Evolutionary conservation across 177 flowering plant species (phyloP).

Genomic region (Telopea speciosissima): DNA sequence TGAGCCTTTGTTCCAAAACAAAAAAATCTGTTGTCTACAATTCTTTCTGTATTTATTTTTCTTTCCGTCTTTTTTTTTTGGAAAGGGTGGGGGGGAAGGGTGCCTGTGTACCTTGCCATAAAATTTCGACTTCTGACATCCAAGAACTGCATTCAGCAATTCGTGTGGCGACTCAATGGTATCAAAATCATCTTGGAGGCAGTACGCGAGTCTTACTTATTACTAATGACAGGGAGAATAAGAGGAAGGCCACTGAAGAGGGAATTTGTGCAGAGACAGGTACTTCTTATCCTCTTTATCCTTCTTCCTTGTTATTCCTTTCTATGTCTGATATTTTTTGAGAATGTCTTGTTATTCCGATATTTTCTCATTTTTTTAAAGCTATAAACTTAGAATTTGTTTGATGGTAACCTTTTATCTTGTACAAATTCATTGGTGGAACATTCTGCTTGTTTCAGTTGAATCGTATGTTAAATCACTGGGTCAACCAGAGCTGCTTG

Average conservation of each 20-base stretch:
- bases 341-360: no score
- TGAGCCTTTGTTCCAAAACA: not conserved
- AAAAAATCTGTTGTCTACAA: not conserved
- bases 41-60: not conserved
- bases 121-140: constrained; percentile 8
- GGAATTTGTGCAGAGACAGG: constrained; percentile 91
- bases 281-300: constrained; percentile 12
- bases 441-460: constrained; percentile 42
- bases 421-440: constrained; percentile 6
- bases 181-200: constrained; percentile 79
- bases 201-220: constrained; percentile 54
- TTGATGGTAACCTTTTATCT: not conserved
- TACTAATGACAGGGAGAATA: constrained; percentile 92
- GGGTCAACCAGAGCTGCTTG: constrained; percentile 77
- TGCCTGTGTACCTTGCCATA: no score
- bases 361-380: not conserved
- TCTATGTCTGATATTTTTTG: not conserved
- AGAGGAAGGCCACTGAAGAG: constrained; percentile 70
- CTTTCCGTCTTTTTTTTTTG: not conserved
- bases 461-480: constrained; percentile 85
- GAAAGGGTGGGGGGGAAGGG: no score
- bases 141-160: constrained; percentile 52
- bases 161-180: constrained; percentile 88
- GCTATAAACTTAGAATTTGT: not conserved
- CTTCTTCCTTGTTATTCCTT: not conserved